Base-by-base conservation (phyloP, 2,329 filamentous ascomycete genomes). In the Mycogone perniciosa region DNA sequence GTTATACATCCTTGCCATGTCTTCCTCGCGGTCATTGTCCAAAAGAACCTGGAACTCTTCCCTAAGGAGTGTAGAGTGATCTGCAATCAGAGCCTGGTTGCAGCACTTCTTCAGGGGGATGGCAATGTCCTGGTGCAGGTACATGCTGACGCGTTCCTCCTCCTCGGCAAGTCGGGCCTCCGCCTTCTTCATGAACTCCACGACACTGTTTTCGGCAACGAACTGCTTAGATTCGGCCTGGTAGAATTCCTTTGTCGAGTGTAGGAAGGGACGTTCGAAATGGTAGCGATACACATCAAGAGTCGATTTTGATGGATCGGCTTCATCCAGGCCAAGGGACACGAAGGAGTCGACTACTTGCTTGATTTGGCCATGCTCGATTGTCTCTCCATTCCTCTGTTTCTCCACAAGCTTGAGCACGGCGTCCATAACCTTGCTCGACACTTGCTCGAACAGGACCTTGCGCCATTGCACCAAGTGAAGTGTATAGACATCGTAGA, bases 171-270 rank as follows among this genome's bases (percentile, higher is more conserved):
- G 72, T 31, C 93, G 85, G 39, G 82, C 72, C 71, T 97, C 92
- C 1, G 93, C 95, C 79, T 99, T 99, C 77, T 97, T 97, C 93
- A 99, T 97, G 72, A 97, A 99, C 65, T 99, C 93, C 33, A 99
- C 91, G 4, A 99, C 90, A 56, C 88, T 95, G 67, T 99, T 99
- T 68, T 97, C 92, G 8, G 90, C 88, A 33, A 99, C 83, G 65
- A 99, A 99, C 56, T 90, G 86, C 61, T 89, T 89, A 20, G 93
- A 97, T 68, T 99, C 95, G 42, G 86, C 84, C 60, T 89, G 79
- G 68, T 99, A 99, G 72, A 96, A 99, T 31, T 77, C 73, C 60
- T 81, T 82, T 7, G 93, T 99, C 3, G 90, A 89, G 5, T 79
- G 77, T 47, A 99, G 79, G 77, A 96, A 99, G 0, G 95, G 93